These are phyloP conservation scores for Notholithocarpus densiflorus DNA, from an alignment of 306 rosid genomes.

Conservation along the genomic window DNA sequence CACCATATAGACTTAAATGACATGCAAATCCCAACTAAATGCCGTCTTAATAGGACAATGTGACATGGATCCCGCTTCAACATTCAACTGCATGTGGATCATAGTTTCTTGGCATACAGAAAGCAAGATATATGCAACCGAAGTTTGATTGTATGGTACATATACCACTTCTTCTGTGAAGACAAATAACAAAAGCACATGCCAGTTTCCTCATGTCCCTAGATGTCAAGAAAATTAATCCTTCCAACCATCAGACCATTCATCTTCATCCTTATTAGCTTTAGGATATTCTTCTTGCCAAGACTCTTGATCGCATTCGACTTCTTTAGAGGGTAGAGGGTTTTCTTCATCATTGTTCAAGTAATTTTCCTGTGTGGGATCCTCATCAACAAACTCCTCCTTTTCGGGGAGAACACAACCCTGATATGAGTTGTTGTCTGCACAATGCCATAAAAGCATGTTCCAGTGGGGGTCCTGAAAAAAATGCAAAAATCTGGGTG, in stretches of 20 bases:
- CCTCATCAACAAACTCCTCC: slow-evolving; percentile 32
- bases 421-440: slow-evolving; percentile 67
- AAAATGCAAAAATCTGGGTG: slow-evolving; percentile 5
- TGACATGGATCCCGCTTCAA: not conserved
- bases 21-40: not conserved
- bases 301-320: slow-evolving; percentile 27
- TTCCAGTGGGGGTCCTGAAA: slow-evolving; percentile 77
- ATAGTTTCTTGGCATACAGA: not conserved
- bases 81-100: not conserved
- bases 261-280: slow-evolving; percentile 56
- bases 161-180: not conserved
- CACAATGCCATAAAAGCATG: slow-evolving; percentile 82
- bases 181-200: not conserved
- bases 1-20: too few species aligned
- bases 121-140: not conserved
- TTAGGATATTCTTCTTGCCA: slow-evolving; percentile 28
- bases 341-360: slow-evolving; percentile 16
- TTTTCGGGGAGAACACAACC: slow-evolving; percentile 78
- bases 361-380: slow-evolving; percentile 23
- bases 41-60: not conserved
- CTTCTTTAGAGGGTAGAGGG: slow-evolving; percentile 13
- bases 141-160: not conserved
- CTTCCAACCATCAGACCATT: slow-evolving; percentile 95
- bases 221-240: slow-evolving; percentile 6
- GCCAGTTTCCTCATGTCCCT: not conserved